Base-by-base conservation (phyloP, 495 filamentous ascomycete genomes). In the Paragyromitra xinjiangensis region DNA sequence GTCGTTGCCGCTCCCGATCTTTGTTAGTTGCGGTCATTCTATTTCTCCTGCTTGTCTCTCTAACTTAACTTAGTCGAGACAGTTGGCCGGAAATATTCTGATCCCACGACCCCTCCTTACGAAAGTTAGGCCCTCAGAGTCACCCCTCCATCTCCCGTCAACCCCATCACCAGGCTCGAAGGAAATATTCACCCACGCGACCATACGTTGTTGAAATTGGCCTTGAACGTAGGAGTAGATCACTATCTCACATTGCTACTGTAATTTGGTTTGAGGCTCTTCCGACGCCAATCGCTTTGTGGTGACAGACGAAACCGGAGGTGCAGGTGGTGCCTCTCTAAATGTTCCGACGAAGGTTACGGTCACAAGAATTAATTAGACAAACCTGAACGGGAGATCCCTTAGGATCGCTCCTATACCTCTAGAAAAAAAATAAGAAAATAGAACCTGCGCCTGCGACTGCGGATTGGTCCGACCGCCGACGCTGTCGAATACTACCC, bases 271-370 rank as follows among this genome's bases (percentile, higher is more conserved):
- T 45, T 14, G 53, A 45, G 51, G 53, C 59, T 66, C 44, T 65
- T 40, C 26, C 9, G 22, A 77, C 50, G 56, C 61, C 69, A 73
- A 73, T 67, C 69, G 53, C 51, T 51, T 73, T 64, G 59, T 73
- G 61, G 74, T 59, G 61, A 73, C 39, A 66, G 51, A 59, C 42
- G 64, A 64, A 58, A 73, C 74, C 74, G 69, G 74, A 68, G 77
- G 77, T 78, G 77, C 64, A 73, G 77, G 66, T 73, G 72, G 71
- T 79, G 48, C 77, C 63, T 81, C 76, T 79, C 77, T 82, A 81
- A 75, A 82, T 82, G 80, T 79, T 68, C 76, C 78, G 68, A 79
- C 76, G 75, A 65, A 59, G 80, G 75, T 29, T 69, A 76, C 70
- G 70, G 61, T 64, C 79, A 58, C 71, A 75, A 79, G 48, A 69